Conservation (phyloP, 2,329 filamentous ascomycete genomes). For the Botryotinia narcissicola region DNA sequence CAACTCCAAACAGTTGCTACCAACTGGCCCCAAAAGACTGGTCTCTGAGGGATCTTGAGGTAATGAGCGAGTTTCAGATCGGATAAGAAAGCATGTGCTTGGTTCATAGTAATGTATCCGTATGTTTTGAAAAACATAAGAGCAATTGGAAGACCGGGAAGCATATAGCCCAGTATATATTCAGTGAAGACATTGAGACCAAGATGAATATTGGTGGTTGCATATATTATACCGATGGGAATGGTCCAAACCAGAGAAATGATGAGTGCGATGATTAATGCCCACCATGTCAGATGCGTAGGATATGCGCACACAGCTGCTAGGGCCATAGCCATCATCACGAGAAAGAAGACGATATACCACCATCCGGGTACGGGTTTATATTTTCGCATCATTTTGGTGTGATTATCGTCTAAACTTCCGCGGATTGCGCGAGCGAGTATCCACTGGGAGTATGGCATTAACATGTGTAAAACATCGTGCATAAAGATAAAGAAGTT, state of each 20-base stretch:
- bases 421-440: slow-evolving; percentile 63
- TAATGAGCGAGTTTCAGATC: slow-evolving; percentile 52
- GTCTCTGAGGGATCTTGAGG: slow-evolving; percentile 59
- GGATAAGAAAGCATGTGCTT: slow-evolving; percentile 20
- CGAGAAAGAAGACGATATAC: slow-evolving; percentile 48
- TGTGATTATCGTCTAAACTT: slow-evolving; percentile 39
- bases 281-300: slow-evolving; percentile 30
- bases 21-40: slow-evolving; percentile 65
- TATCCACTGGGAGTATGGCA: slow-evolving; percentile 43
- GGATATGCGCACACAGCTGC: slow-evolving; percentile 23
- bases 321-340: slow-evolving; percentile 46
- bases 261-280: slow-evolving; percentile 32
- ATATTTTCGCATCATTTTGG: slow-evolving; percentile 56
- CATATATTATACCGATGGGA: slow-evolving; percentile 68
- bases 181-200: slow-evolving; percentile 73
- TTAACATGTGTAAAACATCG: background rate
- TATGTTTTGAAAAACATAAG: slow-evolving; percentile 68
- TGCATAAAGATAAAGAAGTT: background rate
- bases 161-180: slow-evolving; percentile 70
- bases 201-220: slow-evolving; percentile 67
- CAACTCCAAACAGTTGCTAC: slow-evolving; percentile 65
- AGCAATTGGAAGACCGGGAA: slow-evolving; percentile 66
- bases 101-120: slow-evolving; percentile 24
- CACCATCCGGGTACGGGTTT: slow-evolving; percentile 56
- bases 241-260: slow-evolving; percentile 42